These are phyloP conservation scores for Mucor racemosus DNA, from an alignment of 371 early-diverging fungal genomes.

Conservation along the genomic window DNA sequence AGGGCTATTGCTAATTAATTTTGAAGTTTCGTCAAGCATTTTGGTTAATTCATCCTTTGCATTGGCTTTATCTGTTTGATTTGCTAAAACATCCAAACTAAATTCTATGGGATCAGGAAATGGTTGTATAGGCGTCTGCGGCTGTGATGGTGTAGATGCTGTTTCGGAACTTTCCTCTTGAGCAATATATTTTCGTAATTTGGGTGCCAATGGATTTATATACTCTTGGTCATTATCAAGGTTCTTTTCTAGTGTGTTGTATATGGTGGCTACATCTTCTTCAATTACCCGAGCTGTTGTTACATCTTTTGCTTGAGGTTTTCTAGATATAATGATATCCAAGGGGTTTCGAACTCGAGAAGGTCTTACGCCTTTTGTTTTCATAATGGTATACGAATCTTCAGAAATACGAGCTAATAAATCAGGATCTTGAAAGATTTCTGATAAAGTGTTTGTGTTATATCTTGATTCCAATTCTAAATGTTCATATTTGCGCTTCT, in stretches of 20 bases:
- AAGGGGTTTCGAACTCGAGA: slow-evolving; percentile 11
- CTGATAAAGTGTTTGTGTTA: slow-evolving; percentile 11
- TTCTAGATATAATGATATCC: slow-evolving; percentile 12
- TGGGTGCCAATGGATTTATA: slow-evolving; percentile 39
- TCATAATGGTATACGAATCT: slow-evolving; percentile 1
- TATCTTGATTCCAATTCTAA: slow-evolving; percentile 3
- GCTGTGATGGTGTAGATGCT: background rate
- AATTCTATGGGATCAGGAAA: background rate
- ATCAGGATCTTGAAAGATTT: slow-evolving; percentile 32
- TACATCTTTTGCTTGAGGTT: slow-evolving; percentile 53
- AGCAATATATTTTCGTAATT: slow-evolving; percentile 17
- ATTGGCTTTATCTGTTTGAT: background rate
- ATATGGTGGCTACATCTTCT: slow-evolving; percentile 21
- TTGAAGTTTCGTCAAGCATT: slow-evolving; percentile 5
- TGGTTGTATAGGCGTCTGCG: background rate
- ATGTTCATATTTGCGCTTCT: slow-evolving; percentile 10
- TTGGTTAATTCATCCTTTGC: background rate
- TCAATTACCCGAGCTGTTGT: slow-evolving; percentile 26
- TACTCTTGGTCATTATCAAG: slow-evolving; percentile 11
- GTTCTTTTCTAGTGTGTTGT: slow-evolving; percentile 12
- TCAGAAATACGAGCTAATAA: slow-evolving; percentile 11
- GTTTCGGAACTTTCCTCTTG: slow-evolving; percentile 11
- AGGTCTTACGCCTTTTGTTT: background rate
- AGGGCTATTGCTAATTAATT: slow-evolving; percentile 6
- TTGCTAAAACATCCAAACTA: slow-evolving; percentile 21